phyloP scores from a whole-genome alignment of 192 early-diverging fungal species.

The Podochytrium sp. region DNA sequence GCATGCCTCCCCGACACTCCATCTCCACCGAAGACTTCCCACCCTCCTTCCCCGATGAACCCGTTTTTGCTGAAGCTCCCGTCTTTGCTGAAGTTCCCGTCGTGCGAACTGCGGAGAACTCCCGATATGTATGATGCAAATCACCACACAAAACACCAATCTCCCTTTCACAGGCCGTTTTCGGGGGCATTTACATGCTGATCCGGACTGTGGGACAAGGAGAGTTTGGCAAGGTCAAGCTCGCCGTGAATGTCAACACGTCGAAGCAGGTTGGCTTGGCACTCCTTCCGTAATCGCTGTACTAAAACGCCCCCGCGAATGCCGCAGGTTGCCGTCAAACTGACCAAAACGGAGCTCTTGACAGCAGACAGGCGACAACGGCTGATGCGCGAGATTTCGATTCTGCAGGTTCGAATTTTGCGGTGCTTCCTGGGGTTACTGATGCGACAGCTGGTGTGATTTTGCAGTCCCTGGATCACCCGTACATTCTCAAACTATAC shows the following conservation, averaged over 20 bases:
- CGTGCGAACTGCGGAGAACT: background rate
- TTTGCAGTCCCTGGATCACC: slow-evolving; percentile 81
- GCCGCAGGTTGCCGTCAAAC: slow-evolving; percentile 86
- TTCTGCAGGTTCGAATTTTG: slow-evolving; percentile 70
- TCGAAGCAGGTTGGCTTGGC: slow-evolving; percentile 31
- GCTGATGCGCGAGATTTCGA: slow-evolving; percentile 92
- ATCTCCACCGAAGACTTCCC: too few relatives aligned
- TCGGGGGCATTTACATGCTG: slow-evolving; percentile 27
- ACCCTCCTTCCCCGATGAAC: too few relatives aligned
- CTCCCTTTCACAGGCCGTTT: too few relatives aligned
- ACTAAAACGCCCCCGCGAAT: background rate
- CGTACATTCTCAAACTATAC: slow-evolving; percentile 87
- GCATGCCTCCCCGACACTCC: too few relatives aligned
- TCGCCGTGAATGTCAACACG: slow-evolving; percentile 47
- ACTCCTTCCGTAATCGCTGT: background rate
- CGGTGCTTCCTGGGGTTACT: background rate
- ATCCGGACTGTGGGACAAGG: slow-evolving; percentile 55
- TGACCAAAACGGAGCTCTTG: slow-evolving; percentile 92
- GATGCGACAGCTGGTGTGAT: background rate
- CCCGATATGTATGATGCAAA: too few relatives aligned
- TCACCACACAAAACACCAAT: too few relatives aligned
- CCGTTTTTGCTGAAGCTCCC: too few relatives aligned
- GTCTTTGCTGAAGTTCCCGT: too few relatives aligned
- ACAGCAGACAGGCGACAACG: slow-evolving; percentile 81
- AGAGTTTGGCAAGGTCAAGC: slow-evolving; percentile 65